These are phyloP conservation scores for Fusarium mundagurra DNA, from an alignment of 2,329 filamentous ascomycete species.

Conservation along the genomic window DNA sequence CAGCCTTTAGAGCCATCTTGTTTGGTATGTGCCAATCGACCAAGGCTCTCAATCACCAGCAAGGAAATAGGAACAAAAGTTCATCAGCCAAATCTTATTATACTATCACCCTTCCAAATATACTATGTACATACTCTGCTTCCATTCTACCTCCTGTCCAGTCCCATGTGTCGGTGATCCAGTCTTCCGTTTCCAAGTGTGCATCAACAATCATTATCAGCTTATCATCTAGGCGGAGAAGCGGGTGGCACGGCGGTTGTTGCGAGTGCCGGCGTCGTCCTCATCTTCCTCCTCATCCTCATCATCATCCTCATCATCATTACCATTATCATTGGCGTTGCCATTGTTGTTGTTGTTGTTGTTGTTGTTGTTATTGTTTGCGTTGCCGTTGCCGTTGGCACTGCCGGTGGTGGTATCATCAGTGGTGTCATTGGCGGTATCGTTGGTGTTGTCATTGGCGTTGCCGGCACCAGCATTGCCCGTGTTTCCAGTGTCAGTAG, in stretches of 20 bases:
- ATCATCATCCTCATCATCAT: not conserved
- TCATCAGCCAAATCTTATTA: not conserved
- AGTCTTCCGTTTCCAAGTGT: not conserved
- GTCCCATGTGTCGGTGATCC: not conserved
- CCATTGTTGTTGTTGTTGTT: not conserved
- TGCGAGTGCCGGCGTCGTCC: not conserved
- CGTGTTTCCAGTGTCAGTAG: not conserved
- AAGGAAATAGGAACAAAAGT: rapidly evolving
- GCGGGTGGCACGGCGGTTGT: not conserved
- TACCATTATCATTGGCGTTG: not conserved
- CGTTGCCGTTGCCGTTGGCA: not conserved
- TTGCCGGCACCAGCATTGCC: not conserved
- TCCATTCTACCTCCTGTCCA: not conserved
- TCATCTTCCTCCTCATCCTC: not conserved
- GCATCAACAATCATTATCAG: not conserved
- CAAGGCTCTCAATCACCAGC: rapidly evolving
- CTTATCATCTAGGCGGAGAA: not conserved
- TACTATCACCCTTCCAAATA: not conserved
- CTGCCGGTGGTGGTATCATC: too few relatives aligned
- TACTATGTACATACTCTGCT: not conserved
- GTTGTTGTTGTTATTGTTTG: not conserved
- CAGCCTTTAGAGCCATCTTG: not conserved
- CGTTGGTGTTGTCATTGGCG: not conserved
- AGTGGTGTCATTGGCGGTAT: not conserved
- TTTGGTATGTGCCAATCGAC: not conserved